phyloP scores from a whole-genome alignment of 495 filamentous ascomycete genomes.

The Penicillium canescens region DNA sequence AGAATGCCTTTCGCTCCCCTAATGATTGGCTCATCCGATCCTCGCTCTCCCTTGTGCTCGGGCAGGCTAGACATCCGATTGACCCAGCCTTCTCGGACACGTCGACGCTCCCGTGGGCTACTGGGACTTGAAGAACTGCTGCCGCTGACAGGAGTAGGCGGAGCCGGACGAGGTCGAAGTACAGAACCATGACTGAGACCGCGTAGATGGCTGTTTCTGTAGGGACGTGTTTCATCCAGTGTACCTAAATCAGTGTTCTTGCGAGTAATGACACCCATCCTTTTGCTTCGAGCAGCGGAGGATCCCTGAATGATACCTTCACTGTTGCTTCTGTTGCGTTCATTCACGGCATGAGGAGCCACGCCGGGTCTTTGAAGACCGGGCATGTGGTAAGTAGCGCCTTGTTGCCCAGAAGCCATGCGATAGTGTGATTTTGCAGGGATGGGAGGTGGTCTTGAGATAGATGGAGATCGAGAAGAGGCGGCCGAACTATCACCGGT shows the following conservation, averaged over 20 bases:
- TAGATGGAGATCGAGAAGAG: constrained; percentile 61
- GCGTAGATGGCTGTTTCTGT: constrained; percentile 77
- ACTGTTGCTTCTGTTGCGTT: constrained; percentile 86
- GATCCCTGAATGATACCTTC: constrained; percentile 73
- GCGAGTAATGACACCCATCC: constrained; percentile 84
- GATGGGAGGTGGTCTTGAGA: constrained; percentile 68
- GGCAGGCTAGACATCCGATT: constrained; percentile 81
- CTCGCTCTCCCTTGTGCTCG: constrained; percentile 68
- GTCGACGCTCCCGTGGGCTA: constrained; percentile 54
- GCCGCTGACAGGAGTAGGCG: constrained; percentile 33
- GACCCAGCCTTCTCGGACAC: constrained; percentile 57
- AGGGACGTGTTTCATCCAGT: constrained; percentile 69
- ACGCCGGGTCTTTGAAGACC: constrained; percentile 66
- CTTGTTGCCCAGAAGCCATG: constrained; percentile 67
- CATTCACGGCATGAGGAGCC: constrained; percentile 66
- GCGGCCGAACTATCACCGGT: constrained; percentile 47
- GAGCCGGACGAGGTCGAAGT: constrained; percentile 56
- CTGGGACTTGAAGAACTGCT: constrained; percentile 60
- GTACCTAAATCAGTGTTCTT: constrained; percentile 74
- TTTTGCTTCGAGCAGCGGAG: constrained; percentile 56
- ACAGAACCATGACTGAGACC: constrained; percentile 80
- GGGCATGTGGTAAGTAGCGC: constrained; percentile 54
- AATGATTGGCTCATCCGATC: constrained; percentile 62
- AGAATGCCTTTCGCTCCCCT: constrained; percentile 85
- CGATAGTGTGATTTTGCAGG: constrained; percentile 77